Percentiles rank a stretch among this genome's conserved stretches.
Conservation (phyloP, 441 rosid species). For the Pelargonium myrrhifolium region DNA sequence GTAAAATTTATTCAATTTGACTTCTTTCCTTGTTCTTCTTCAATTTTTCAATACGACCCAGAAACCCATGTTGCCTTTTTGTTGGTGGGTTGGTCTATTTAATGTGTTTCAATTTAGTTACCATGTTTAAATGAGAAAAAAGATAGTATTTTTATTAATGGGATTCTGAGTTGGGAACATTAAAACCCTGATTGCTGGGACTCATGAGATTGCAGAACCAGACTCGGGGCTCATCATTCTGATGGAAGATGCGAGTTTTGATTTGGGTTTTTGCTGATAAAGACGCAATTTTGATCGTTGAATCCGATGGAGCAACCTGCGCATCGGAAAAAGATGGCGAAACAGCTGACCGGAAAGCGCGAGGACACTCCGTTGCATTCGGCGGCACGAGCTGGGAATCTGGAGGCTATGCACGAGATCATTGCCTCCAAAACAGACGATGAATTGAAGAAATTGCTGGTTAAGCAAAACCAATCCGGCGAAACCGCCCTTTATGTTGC, state of each 20-base stretch:
- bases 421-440: conserved; percentile 29
- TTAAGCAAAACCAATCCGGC: conserved; percentile 73
- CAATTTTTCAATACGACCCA: not conserved
- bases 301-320: conserved; percentile 15
- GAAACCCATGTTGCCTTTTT: conserved; percentile 1
- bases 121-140: not conserved
- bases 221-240: conserved; percentile 18
- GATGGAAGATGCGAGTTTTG: conserved; percentile 25
- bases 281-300: conserved; percentile 11
- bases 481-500: conserved; percentile 89
- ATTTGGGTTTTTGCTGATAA: conserved; percentile 32
- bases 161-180: too few relatives aligned
- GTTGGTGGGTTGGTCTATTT: not conserved
- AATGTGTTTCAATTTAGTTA: not conserved
- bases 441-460: conserved; percentile 41
- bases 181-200: conserved; percentile 5
- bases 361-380: conserved; percentile 70
- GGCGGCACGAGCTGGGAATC: conserved; percentile 65
- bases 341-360: conserved; percentile 70
- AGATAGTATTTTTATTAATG: not conserved
- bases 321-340: conserved; percentile 57
- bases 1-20: conserved; percentile 15
- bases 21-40: not conserved
- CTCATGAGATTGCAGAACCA: conserved; percentile 15
- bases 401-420: conserved; percentile 38